A percentile compares a stretch with the other conserved stretches of the same genome.
Evolutionary conservation across 352 stramenopile species (phyloP).

Genomic region (Phytopythium vexans): DNA sequence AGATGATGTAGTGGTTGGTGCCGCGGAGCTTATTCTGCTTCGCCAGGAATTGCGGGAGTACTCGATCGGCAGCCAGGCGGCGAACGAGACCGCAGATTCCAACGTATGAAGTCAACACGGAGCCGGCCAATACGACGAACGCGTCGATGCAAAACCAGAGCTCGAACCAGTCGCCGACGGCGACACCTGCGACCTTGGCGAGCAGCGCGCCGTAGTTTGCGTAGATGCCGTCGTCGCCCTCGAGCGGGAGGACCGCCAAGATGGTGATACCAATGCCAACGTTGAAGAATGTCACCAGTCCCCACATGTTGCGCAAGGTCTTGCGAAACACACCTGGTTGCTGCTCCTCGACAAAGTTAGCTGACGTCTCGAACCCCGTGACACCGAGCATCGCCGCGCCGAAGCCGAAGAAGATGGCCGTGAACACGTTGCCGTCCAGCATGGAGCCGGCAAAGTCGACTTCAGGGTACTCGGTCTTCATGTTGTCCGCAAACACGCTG

Average conservation of each 20-base stretch:
- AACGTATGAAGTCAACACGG: conserved; percentile 87
- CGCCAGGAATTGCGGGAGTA: conserved; percentile 57
- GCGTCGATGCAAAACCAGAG: conserved; percentile 82
- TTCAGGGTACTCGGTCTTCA: conserved; percentile 58
- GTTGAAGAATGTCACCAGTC: conserved; percentile 86
- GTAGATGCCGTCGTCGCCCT: conserved; percentile 56
- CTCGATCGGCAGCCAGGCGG: conserved; percentile 76
- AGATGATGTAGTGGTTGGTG: conserved; percentile 86
- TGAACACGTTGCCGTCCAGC: conserved; percentile 43
- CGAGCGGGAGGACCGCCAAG: conserved; percentile 78
- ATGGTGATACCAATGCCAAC: conserved; percentile 76
- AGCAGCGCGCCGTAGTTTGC: conserved; percentile 66
- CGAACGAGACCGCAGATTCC: conserved; percentile 84
- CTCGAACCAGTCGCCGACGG: conserved; percentile 50
- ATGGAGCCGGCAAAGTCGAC: conserved; percentile 25
- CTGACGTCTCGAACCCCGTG: conserved; percentile 89
- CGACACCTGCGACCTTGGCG: conserved; percentile 62
- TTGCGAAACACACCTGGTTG: conserved; percentile 78
- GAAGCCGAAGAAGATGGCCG: conserved; percentile 78
- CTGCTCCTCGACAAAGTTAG: conserved; percentile 91
- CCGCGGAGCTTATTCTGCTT: conserved; percentile 60
- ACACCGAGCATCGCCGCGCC: conserved; percentile 88
- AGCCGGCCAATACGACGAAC: conserved; percentile 86
- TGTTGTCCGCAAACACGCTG: conserved; percentile 47
- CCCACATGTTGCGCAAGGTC: conserved; percentile 84